A percentile compares a stretch with the other conserved stretches of the same genome.
These are phyloP conservation scores for Dactylellina leptospora DNA, from an alignment of 2,329 filamentous ascomycete genomes.

Conservation along the genomic window DNA sequence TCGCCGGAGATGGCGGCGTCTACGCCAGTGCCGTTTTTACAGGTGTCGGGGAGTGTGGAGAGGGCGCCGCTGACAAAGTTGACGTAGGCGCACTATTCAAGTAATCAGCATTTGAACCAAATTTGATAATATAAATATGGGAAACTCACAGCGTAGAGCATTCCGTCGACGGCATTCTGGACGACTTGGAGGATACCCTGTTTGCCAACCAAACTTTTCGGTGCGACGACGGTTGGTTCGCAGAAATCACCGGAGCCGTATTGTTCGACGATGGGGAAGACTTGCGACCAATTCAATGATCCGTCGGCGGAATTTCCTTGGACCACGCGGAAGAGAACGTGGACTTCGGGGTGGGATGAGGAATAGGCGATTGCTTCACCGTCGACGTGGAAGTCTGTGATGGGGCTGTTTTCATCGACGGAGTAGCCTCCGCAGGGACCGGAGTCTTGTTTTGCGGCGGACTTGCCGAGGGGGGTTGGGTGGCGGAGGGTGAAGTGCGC, in stretches of 20 bases:
- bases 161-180: constrained; percentile 66
- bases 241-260: constrained; percentile 68
- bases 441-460: constrained; percentile 63
- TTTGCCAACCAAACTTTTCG: constrained; percentile 66
- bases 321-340: constrained; percentile 67
- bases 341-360: constrained; percentile 66
- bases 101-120: constrained; percentile 2
- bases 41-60: constrained; percentile 25
- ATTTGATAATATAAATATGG: background rate
- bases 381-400: constrained; percentile 60
- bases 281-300: constrained; percentile 65
- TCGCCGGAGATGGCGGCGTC: constrained; percentile 20
- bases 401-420: constrained; percentile 62
- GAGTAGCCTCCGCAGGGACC: constrained; percentile 68
- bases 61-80: constrained; percentile 34
- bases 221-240: constrained; percentile 64
- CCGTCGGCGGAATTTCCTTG: constrained; percentile 63
- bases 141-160: constrained; percentile 66
- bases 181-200: constrained; percentile 68
- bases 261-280: constrained; percentile 67
- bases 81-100: constrained; percentile 39
- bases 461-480: constrained; percentile 64
- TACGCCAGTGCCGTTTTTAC: constrained; percentile 45
- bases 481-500: constrained; percentile 68
- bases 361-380: constrained; percentile 66